Evolutionary conservation across 805 yeast genomes (phyloP), one percentile per base, ranked within the genome.

Genomic region (Candida sakaeoensis): DNA sequence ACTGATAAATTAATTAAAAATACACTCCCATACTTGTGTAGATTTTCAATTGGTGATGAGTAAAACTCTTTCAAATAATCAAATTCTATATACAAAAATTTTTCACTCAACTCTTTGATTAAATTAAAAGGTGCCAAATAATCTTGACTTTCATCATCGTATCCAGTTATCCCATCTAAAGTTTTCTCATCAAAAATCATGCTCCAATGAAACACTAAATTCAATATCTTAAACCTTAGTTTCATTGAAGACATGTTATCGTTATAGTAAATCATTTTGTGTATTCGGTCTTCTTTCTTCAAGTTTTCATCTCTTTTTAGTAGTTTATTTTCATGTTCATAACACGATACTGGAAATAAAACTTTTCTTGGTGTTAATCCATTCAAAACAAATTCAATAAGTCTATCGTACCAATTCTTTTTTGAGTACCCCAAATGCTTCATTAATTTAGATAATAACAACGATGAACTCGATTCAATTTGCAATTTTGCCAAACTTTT

Each of bases 191-290:
- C 37, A 36, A 37, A 42, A n/a, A 33, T 14, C 18, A 27, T 22
- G 14, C 55, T 43, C 40, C 57, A 41, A 34, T 49, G 49, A 38
- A 49, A 57, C 1, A 53, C 43, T 26, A 54, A 33, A 12, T 40
- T 21, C 4, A 48, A 18, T 14, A 58, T 44, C 21, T 48, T 52
- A 42, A 48, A 52, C n/a, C 70, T 51, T 4, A 58, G 36, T 8
- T 21, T 21, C 58, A 63, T 55, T 1, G 67, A 60, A 26, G 53
- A 56, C 39, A 48, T 28, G 40, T 57, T 58, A 40, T 61, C 67
- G 40, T 48, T 47, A 31, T 27, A 49, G 8, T 45, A 45, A 7
- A 37, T 17, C 22, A 28, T 21, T 28, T 37, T 34, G 8, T 9
- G 13, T 1, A 30, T 23, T 10, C 31, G 22, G 8, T 31, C 39